Conservation (phyloP, 257 asterid species). For the Nicotiana attenuata region DNA sequence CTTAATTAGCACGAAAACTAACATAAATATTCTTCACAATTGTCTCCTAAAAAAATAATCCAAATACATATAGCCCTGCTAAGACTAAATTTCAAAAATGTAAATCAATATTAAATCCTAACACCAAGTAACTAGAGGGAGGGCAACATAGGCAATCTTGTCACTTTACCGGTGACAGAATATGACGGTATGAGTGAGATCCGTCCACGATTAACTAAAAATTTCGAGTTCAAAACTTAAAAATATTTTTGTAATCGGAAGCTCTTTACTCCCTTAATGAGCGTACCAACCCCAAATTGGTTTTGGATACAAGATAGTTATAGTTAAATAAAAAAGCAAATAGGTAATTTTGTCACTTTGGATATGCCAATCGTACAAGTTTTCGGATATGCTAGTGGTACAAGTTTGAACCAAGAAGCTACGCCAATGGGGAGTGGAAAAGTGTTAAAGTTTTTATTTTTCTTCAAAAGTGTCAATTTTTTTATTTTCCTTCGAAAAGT, state of each 20-base stretch:
- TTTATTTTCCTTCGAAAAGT: not conserved
- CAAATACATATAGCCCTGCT: not conserved
- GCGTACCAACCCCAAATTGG: too few species aligned
- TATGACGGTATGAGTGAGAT: too few species aligned
- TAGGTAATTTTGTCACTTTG: not conserved
- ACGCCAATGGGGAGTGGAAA: not conserved
- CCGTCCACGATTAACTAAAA: too few species aligned
- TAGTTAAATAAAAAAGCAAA: too few species aligned
- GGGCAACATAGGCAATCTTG: too few species aligned
- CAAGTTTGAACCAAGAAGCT: not conserved
- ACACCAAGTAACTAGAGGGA: not conserved
- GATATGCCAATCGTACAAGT: not conserved
- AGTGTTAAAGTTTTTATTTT: not conserved
- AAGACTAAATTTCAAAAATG: not conserved
- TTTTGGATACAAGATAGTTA: too few species aligned
- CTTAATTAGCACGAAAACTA: not conserved
- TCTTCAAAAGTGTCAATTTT: not conserved
- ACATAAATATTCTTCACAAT: not conserved
- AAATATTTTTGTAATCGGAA: too few species aligned
- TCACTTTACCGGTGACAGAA: too few species aligned
- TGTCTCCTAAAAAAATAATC: not conserved
- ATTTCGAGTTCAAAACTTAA: too few species aligned
- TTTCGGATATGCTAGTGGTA: not conserved
- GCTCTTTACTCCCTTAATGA: too few species aligned
- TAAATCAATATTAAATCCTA: not conserved